Evolutionary conservation across 805 yeast species (phyloP).

Genomic region (Teunomyces aglyptinius): DNA sequence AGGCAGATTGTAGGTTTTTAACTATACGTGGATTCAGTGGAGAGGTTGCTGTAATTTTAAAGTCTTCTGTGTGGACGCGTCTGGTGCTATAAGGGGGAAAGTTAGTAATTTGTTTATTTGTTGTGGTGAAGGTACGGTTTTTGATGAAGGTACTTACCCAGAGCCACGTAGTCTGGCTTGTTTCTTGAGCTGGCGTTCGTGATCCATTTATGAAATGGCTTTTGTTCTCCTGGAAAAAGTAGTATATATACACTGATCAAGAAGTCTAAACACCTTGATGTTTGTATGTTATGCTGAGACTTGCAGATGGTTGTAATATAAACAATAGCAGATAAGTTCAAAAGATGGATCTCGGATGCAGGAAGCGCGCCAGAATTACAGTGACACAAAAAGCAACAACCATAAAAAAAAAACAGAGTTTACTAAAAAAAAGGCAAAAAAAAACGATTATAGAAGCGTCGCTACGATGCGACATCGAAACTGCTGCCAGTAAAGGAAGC

Average conservation of each 20-base stretch:
- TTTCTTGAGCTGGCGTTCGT: constrained; percentile 15
- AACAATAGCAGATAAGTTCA: constrained; percentile 1
- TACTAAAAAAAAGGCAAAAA: background rate
- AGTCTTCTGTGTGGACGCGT: constrained; percentile 15
- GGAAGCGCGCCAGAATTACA: background rate
- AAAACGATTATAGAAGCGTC: background rate
- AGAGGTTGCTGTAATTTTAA: constrained; percentile 13
- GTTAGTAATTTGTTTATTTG: constrained; percentile 12
- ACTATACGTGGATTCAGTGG: constrained; percentile 8
- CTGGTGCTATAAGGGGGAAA: constrained; percentile 12
- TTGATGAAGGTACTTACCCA: constrained; percentile 32
- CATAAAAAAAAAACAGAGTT: background rate
- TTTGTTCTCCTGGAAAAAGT: background rate
- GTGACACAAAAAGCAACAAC: background rate
- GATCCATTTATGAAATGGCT: constrained; percentile 6
- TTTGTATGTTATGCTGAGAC: background rate
- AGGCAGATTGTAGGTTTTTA: constrained; percentile 23
- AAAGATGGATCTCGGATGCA: background rate
- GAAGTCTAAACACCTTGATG: background rate
- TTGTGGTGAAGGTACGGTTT: background rate
- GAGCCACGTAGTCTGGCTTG: constrained; percentile 41
- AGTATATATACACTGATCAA: background rate
- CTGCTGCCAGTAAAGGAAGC: too few relatives aligned
- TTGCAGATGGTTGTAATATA: background rate
- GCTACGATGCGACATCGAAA: background rate